Conservation (phyloP, 768 basidiomycete species). For the Hygrophorus pudorinus region DNA sequence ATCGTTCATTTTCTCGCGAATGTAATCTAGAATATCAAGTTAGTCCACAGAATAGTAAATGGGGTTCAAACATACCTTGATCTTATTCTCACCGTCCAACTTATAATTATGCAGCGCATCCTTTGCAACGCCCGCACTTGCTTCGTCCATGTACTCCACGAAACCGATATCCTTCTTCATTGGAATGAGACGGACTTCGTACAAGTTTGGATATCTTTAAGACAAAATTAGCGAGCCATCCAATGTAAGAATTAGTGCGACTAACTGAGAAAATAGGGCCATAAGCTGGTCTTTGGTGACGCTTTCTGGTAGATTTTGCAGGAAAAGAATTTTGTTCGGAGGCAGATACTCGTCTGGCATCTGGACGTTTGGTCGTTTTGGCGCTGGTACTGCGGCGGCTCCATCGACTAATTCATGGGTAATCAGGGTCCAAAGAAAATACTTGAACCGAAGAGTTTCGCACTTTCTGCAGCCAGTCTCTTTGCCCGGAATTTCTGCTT, state of each 20-base stretch:
- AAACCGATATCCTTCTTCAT: slow-evolving; percentile 97
- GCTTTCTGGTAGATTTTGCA: slow-evolving; percentile 91
- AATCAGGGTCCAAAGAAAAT: slow-evolving; percentile 6
- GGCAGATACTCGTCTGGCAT: slow-evolving; percentile 99
- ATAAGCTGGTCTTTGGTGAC: slow-evolving; percentile 90
- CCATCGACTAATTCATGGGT: slow-evolving; percentile 49
- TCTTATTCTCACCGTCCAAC: slow-evolving; percentile 95
- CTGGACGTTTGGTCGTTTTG: slow-evolving; percentile 79
- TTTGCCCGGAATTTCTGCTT: slow-evolving; percentile 81
- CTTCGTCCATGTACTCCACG: slow-evolving; percentile 95
- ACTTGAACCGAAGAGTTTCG: slow-evolving; percentile 12
- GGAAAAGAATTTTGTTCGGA: slow-evolving; percentile 97
- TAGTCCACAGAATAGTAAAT: neutral
- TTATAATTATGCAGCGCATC: slow-evolving; percentile 97
- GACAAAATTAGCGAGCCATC: neutral
- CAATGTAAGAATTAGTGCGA: slow-evolving; percentile 11
- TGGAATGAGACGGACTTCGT: slow-evolving; percentile 98
- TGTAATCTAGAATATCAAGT: slow-evolving; percentile 40
- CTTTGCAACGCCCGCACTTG: slow-evolving; percentile 81
- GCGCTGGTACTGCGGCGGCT: slow-evolving; percentile 47
- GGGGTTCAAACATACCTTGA: slow-evolving; percentile 55
- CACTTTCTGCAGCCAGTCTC: slow-evolving; percentile 73
- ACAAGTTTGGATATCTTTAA: slow-evolving; percentile 78
- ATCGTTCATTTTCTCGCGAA: slow-evolving; percentile 59
- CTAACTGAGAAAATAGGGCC: slow-evolving; percentile 84